phyloP scores from a whole-genome alignment of 139 green algal species.

The Chlamydomonas sphaeroides region DNA sequence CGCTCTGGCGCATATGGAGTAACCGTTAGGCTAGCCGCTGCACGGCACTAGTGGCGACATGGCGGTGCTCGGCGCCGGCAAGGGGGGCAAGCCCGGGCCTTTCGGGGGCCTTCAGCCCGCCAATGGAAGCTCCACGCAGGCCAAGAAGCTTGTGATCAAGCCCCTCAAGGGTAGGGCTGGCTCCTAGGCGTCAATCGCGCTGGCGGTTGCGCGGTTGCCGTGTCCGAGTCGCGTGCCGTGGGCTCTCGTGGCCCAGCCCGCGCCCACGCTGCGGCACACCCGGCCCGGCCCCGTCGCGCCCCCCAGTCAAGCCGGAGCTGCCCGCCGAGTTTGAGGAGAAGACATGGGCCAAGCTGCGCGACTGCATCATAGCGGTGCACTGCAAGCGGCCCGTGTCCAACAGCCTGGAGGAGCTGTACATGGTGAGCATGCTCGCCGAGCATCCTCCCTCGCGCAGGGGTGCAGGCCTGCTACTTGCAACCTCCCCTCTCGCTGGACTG shows the following conservation, averaged over 20 bases:
- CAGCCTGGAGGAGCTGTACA: slow-evolving; percentile 95
- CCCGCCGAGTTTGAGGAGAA: slow-evolving; percentile 88
- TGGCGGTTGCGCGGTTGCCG: too few species aligned
- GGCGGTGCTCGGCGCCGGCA: slow-evolving; percentile 19
- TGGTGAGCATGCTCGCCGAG: slow-evolving; percentile 50
- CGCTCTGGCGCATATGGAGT: too few species aligned
- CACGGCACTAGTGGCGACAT: too few species aligned
- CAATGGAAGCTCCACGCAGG: slow-evolving; percentile 30
- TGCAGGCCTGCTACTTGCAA: too few species aligned
- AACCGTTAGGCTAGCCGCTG: too few species aligned
- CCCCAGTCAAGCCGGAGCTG: slow-evolving; percentile 84
- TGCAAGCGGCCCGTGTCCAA: slow-evolving; percentile 73
- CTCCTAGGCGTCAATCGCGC: too few species aligned
- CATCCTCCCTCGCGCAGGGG: background rate
- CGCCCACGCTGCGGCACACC: background rate
- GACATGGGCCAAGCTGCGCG: slow-evolving; percentile 87
- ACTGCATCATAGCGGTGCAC: slow-evolving; percentile 88
- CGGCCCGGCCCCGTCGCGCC: background rate
- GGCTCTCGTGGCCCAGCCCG: too few species aligned
- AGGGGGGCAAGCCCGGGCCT: slow-evolving; percentile 20
- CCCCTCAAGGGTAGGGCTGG: slow-evolving; percentile 62
- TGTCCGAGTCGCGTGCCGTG: too few species aligned
- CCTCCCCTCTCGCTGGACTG: too few species aligned
- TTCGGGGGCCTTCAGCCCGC: slow-evolving; percentile 10
- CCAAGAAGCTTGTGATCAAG: slow-evolving; percentile 84